Percentiles rank a stretch among this genome's conserved stretches.
phyloP scores from a whole-genome alignment of 306 rosid genomes.

The Morella rubra region DNA sequence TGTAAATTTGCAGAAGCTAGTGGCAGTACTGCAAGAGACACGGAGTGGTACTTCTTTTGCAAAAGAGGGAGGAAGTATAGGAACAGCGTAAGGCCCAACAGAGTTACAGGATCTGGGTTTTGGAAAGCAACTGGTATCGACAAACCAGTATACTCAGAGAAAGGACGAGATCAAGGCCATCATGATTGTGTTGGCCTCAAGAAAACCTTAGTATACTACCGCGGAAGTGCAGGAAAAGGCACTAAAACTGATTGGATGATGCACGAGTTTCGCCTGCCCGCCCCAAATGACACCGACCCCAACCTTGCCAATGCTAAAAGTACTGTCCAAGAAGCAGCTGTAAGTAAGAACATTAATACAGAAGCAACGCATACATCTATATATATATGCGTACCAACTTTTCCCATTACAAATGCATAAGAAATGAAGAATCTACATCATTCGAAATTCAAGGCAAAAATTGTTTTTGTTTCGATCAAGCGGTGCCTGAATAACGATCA shows the following conservation, averaged over 20 bases:
- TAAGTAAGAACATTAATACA: conserved; percentile 27
- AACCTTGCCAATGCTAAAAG: conserved; percentile 7
- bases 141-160: conserved; percentile 39
- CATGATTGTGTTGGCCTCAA: conserved; percentile 73
- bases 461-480: too few species aligned
- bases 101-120: conserved; percentile 84
- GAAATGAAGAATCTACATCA: too few species aligned
- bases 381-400: too few species aligned
- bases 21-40: conserved; percentile 43
- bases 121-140: conserved; percentile 95
- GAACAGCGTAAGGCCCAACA: conserved; percentile 81
- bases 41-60: conserved; percentile 80
- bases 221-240: conserved; percentile 92
- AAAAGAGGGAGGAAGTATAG: conserved; percentile 89
- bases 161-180: conserved; percentile 33
- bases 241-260: conserved; percentile 98
- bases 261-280: conserved; percentile 94
- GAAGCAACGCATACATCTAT: too few species aligned
- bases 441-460: too few species aligned
- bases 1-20: conserved; percentile 35
- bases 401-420: too few species aligned
- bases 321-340: conserved; percentile 67
- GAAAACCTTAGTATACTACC: conserved; percentile 81
- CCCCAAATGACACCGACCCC: conserved; percentile 13
- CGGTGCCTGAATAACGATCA: too few species aligned